Evolutionary conservation across 2,329 filamentous ascomycete genomes (phyloP).

Genomic region (Fusarium albidum): DNA sequence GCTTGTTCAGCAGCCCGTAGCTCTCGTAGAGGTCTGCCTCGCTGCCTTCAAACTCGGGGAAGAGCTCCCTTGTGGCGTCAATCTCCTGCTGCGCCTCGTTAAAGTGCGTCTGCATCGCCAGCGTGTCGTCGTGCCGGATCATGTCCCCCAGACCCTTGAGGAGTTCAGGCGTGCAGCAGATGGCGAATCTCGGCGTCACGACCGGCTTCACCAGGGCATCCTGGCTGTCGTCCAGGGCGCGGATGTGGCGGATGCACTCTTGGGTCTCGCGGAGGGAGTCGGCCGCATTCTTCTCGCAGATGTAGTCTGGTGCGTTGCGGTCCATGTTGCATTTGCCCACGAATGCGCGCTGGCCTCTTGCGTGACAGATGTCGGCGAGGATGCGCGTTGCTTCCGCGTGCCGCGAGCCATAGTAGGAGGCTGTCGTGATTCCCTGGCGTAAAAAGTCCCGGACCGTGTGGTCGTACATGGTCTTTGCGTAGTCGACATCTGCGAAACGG

Average conservation of each 20-base stretch:
- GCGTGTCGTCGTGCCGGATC: constrained; percentile 53
- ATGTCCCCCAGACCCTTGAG: constrained; percentile 64
- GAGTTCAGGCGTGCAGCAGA: constrained; percentile 64
- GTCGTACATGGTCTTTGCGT: constrained; percentile 62
- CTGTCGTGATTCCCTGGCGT: constrained; percentile 68
- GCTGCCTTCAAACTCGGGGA: constrained; percentile 58
- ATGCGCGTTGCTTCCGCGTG: constrained; percentile 65
- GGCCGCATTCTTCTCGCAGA: constrained; percentile 55
- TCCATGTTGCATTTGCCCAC: constrained; percentile 72
- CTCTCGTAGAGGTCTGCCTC: constrained; percentile 68
- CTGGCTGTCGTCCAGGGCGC: constrained; percentile 49
- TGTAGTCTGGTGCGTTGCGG: constrained; percentile 62
- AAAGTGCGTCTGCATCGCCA: constrained; percentile 73
- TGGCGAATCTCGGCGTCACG: constrained; percentile 68
- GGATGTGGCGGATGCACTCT: constrained; percentile 58
- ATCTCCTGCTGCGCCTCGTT: constrained; percentile 71
- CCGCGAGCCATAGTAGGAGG: constrained; percentile 66
- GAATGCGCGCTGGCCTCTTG: constrained; percentile 64
- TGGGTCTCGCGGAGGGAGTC: constrained; percentile 59
- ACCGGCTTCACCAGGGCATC: constrained; percentile 56
- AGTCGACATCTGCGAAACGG: constrained; percentile 61
- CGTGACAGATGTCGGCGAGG: constrained; percentile 61
- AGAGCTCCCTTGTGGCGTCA: constrained; percentile 60
- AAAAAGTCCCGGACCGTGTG: constrained; percentile 65
- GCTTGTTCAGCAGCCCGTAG: constrained; percentile 61